Evolutionary conservation across 1,284 basidiomycete genomes (phyloP), one percentile per base, ranked within the genome.

Genomic region (Mrakiaceae sp.): DNA sequence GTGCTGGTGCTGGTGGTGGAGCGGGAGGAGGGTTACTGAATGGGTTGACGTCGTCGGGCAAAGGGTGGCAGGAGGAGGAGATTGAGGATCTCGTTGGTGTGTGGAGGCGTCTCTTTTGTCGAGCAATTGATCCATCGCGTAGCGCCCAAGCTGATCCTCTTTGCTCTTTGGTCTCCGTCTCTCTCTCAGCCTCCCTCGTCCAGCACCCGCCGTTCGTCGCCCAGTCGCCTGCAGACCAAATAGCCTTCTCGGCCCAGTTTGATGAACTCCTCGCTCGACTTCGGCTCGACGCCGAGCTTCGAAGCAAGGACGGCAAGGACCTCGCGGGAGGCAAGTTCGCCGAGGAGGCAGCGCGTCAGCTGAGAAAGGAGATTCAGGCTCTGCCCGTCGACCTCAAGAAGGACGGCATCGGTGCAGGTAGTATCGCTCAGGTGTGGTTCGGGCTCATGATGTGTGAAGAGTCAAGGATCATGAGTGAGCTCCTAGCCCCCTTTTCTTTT

Each of bases 341-440:
- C 11, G 64, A 65, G 39, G 51, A 47, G 27, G 42, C 53, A 5
- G 49, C 57, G 10, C 52, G 60, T 3, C 58, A 55, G 3, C 47
- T 65, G 5, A 44, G 64, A 10, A 44, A 50, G 12, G 64, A 61
- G 54, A 60, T 65, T 44, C 54, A 60, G 48, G 40, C 43, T 10
- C 59, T 65, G 1, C 64, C 64, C 1, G 39, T 11, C 48, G 64
- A 65, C 10, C 40, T 65, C 43, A 51, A 65, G 54, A 56, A 56
- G 60, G 58, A 50, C 5, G 47, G 39, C 27, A 55, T 51, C 12
- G 56, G 56, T 27, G 47, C 44, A 3, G 62, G 56, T 5, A 58
- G 54, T 16, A 54, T 65, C 14, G 58, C 64, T 2, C 53, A 56
- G 47, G 58, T 65, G 11, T 65, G 64, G 64, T 65, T 58, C 58